Evolutionary conservation across 2,329 filamentous ascomycete genomes (phyloP), one percentile per base, ranked within the genome.

Genomic region (Amauroascus niger): DNA sequence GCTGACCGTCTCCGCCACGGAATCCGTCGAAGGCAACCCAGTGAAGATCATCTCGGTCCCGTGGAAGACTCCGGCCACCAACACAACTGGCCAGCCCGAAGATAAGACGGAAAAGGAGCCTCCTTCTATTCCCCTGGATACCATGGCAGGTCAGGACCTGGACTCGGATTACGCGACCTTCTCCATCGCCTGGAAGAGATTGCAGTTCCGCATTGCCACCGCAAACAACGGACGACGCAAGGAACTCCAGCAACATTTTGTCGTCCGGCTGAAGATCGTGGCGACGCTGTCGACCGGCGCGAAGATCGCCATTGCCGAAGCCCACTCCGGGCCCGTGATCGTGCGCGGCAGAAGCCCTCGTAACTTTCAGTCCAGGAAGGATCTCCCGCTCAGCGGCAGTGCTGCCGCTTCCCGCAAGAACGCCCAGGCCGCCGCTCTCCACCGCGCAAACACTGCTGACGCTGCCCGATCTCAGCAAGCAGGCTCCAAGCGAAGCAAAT

Each of bases 1-100:
- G 67, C 81, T 96, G 51, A 83, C 85, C 52, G 87, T 97, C 45
- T 94, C 88, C 4, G 91, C 91, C 7, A 95, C 89, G 47, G 91
- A 97, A 68, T 96, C 91, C 1, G 89, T 95, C 14, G 91, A 97
- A 67, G 88, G 88, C 32, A 91, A 95, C 62, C 75, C 87, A 0
- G 88, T 96, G 41, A 91, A 94, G 62, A 83, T 97, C 58, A 96
- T 97, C 58, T 93, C 93, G 6, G 95, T 97, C 56, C 91, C 91
- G 0, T 97, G 91, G 91, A 97, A 97, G 75, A 96, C 90, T 1
- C 90, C 89, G 1, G 87, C 86, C 26, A 87, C 87, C 49, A 87
- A 84, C 69, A 81, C 83, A 2, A 78, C 82, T n/a, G 40, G 85
- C 59, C 49, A 60, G 50, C 40, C 64, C 39, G 76, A 82, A 60